phyloP scores from a whole-genome alignment of 345 rosid species.

The Aquilaria sinensis region DNA sequence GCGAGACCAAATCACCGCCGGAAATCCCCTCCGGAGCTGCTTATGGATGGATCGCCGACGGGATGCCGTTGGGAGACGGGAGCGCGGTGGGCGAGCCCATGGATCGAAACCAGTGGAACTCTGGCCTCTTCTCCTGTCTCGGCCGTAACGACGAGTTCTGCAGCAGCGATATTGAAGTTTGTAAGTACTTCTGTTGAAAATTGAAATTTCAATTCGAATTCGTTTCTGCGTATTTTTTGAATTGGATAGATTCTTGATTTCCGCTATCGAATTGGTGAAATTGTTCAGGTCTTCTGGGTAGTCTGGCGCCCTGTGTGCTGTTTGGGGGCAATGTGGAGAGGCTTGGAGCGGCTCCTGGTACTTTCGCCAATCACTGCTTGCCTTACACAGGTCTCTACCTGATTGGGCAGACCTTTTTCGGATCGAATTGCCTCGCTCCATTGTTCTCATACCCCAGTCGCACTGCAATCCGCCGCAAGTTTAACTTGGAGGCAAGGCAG shows the following conservation, averaged over 20 bases:
- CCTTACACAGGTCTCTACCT: slow-evolving; percentile 62
- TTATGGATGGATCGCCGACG: slow-evolving; percentile 76
- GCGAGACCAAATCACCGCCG: slow-evolving; percentile 5
- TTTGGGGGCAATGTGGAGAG: slow-evolving; percentile 84
- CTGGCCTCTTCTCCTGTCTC: slow-evolving; percentile 62
- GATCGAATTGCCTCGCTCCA: slow-evolving; percentile 78
- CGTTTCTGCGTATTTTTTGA: too few species aligned
- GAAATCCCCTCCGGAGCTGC: slow-evolving; percentile 17
- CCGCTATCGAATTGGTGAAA: too few species aligned
- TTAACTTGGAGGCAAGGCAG: slow-evolving; percentile 69
- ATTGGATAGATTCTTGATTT: too few species aligned
- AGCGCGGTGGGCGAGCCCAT: slow-evolving; percentile 89
- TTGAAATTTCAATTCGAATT: background rate
- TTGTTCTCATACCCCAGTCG: slow-evolving; percentile 68
- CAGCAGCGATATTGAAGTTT: slow-evolving; percentile 99
- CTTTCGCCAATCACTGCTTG: slow-evolving; percentile 70
- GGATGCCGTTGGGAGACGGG: slow-evolving; percentile 65
- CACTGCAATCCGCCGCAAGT: slow-evolving; percentile 63
- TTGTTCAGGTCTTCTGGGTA: slow-evolving; percentile 70
- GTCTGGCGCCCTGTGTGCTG: slow-evolving; percentile 70
- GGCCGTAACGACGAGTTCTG: slow-evolving; percentile 93
- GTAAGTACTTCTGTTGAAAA: slow-evolving; percentile 37
- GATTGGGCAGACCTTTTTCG: slow-evolving; percentile 50
- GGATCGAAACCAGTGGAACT: slow-evolving; percentile 69
- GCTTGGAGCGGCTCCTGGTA: slow-evolving; percentile 60